Conservation (phyloP, 495 filamentous ascomycete species). For the Margaritispora aquatica region DNA sequence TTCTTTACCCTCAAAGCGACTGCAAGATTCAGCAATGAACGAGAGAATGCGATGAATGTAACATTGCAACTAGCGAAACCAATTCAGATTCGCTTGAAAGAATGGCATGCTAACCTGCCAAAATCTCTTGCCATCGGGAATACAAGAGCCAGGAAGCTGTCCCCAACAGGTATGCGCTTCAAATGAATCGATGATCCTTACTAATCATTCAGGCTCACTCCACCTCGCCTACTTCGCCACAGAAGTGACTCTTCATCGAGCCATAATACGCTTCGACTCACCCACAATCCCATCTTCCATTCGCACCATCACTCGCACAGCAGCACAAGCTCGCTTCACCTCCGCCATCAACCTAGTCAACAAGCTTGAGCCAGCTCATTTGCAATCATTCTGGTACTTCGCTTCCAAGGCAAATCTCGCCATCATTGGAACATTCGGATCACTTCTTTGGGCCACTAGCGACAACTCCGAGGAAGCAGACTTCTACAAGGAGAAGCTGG, state of each 20-base stretch:
- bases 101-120: conserved; percentile 69
- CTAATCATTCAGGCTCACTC: conserved; percentile 48
- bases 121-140: conserved; percentile 58
- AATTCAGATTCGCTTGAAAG: conserved; percentile 73
- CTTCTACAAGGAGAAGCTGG: conserved; percentile 79
- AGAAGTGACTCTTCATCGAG: conserved; percentile 77
- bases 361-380: conserved; percentile 61
- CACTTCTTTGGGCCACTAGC: conserved; percentile 76
- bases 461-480: conserved; percentile 83
- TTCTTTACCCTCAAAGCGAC: conserved; percentile 69
- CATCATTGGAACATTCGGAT: conserved; percentile 72
- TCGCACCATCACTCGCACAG: conserved; percentile 88
- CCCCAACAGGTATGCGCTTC: conserved; percentile 40
- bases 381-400: conserved; percentile 76
- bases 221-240: conserved; percentile 80
- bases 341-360: conserved; percentile 73
- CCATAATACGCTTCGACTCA: conserved; percentile 59
- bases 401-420: conserved; percentile 74
- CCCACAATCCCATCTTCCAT: conserved; percentile 53
- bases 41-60: conserved; percentile 46
- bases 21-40: conserved; percentile 36
- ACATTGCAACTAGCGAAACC: conserved; percentile 71
- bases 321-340: conserved; percentile 70
- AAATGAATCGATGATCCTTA: conserved; percentile 27
- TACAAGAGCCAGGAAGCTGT: conserved; percentile 38